Percentiles rank a stretch among this genome's conserved stretches.
These are phyloP conservation scores for Mucor lusitanicus DNA, from an alignment of 371 early-diverging fungal species.

Conservation along the genomic window DNA sequence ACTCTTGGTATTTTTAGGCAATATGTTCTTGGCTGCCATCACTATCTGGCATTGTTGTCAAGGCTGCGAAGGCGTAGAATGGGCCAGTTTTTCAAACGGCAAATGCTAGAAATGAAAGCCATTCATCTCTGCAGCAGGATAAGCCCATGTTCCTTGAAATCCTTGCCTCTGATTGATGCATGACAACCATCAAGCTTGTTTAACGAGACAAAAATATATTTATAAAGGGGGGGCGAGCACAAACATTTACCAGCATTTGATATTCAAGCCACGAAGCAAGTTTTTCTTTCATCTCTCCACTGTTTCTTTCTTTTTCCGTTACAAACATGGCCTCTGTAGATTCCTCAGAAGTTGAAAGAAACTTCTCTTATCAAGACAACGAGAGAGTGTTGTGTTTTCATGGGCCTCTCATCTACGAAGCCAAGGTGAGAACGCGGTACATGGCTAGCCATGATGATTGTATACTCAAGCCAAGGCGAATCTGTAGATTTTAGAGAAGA, in stretches of 20 bases:
- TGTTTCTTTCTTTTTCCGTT: neutral
- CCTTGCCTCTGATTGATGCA: neutral
- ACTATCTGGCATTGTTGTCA: too few species aligned
- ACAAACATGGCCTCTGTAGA: neutral
- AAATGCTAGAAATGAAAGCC: too few species aligned
- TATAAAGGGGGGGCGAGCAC: neutral
- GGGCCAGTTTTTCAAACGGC: too few species aligned
- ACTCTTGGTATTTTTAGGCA: too few species aligned
- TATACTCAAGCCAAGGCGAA: neutral
- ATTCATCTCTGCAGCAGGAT: too few species aligned
- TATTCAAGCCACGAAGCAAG: conserved; percentile 1
- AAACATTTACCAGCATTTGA: neutral
- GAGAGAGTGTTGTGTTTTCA: conserved; percentile 95
- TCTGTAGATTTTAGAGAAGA: conserved; percentile 32
- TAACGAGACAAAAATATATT: neutral
- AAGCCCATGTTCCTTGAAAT: too few species aligned
- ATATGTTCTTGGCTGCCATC: too few species aligned
- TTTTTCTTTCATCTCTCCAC: neutral
- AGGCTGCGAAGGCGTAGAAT: too few species aligned
- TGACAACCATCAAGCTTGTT: neutral
- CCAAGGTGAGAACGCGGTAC: conserved; percentile 70
- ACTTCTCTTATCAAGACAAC: conserved; percentile 42
- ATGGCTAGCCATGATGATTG: neutral
- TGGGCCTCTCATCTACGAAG: conserved; percentile 95
- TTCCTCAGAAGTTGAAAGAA: conserved; percentile 13